Conservation (phyloP, 2,329 filamentous ascomycete species). For the Epichloe gansuensis region DNA sequence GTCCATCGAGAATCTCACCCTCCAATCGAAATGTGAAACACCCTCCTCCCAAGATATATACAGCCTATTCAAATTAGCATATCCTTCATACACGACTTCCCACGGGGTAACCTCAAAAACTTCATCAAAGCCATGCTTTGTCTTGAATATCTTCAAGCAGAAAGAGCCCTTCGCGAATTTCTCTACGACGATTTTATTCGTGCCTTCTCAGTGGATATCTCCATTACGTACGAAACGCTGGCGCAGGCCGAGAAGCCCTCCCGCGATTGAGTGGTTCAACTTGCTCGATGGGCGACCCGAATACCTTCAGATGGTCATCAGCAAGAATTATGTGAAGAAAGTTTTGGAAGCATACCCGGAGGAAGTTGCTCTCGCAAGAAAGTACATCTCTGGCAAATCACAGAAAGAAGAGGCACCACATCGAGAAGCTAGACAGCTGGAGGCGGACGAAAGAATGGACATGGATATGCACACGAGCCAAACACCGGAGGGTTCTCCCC, state of each 20-base stretch:
- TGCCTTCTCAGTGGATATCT: conserved; percentile 30
- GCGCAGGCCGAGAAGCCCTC: conserved; percentile 17
- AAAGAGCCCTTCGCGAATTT: conserved; percentile 25
- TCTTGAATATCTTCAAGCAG: conserved; percentile 25
- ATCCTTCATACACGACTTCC: conserved; percentile 30
- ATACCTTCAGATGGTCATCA: conserved; percentile 23
- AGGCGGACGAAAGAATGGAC: conserved; percentile 1
- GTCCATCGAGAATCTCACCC: not conserved
- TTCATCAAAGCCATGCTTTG: conserved; percentile 35
- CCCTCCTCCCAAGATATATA: conserved; percentile 12
- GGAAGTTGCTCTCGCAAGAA: conserved; percentile 15
- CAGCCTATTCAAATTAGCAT: conserved; percentile 27
- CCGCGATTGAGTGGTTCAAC: conserved; percentile 32
- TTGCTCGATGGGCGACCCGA: conserved; percentile 15
- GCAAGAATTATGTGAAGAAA: conserved; percentile 20
- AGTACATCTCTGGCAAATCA: not conserved
- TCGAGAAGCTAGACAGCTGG: not conserved
- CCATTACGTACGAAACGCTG: conserved; percentile 23
- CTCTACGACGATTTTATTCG: conserved; percentile 43
- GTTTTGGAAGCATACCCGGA: conserved; percentile 23
- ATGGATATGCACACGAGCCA: not conserved
- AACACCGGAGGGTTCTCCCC: not conserved
- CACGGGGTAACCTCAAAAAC: conserved; percentile 25
- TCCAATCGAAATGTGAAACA: not conserved
- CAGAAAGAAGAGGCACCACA: not conserved